Percentiles rank a stretch among this genome's conserved stretches.
These are phyloP conservation scores for Pleurotus salmoneostramineus DNA, from an alignment of 768 basidiomycete genomes.

Conservation along the genomic window DNA sequence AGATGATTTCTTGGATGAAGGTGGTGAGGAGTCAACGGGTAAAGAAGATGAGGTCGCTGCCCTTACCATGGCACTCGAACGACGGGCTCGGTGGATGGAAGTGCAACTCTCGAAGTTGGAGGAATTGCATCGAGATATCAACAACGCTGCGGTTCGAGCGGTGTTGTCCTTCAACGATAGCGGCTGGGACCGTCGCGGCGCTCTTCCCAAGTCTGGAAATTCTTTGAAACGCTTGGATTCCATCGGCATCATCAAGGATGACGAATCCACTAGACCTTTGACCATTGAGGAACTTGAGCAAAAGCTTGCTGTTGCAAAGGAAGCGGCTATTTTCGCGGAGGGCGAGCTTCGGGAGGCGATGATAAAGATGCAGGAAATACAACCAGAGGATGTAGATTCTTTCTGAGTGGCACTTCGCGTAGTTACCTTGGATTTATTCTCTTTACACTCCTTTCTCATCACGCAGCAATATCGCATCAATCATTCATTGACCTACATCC, in stretches of 20 bases:
- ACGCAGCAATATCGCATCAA: too few relatives aligned
- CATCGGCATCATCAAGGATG: slow-evolving; percentile 53
- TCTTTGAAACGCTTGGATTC: slow-evolving; percentile 66
- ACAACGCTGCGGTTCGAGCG: slow-evolving; percentile 80
- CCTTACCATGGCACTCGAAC: slow-evolving; percentile 77
- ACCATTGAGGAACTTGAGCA: slow-evolving; percentile 70
- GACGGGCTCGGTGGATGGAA: slow-evolving; percentile 93
- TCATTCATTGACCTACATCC: too few relatives aligned
- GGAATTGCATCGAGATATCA: slow-evolving; percentile 87
- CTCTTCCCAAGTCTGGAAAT: slow-evolving; percentile 67
- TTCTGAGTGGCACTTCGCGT: slow-evolving; percentile 1
- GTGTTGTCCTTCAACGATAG: slow-evolving; percentile 81
- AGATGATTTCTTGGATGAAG: slow-evolving; percentile 81
- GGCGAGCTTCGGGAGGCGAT: slow-evolving; percentile 72
- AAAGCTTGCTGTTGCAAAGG: slow-evolving; percentile 66
- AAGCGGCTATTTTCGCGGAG: slow-evolving; percentile 69
- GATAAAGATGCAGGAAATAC: slow-evolving; percentile 57
- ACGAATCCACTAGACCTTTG: slow-evolving; percentile 48
- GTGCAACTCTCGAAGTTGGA: slow-evolving; percentile 86
- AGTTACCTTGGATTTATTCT: too few relatives aligned
- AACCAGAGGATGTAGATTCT: slow-evolving; percentile 35
- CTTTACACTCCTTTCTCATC: too few relatives aligned
- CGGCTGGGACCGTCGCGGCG: slow-evolving; percentile 73
- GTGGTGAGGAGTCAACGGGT: slow-evolving; percentile 55
- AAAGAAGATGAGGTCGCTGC: slow-evolving; percentile 85